Evolutionary conservation across 2,329 filamentous ascomycete species (phyloP).

Genomic region (Monilinia vaccinii-corymbosi): DNA sequence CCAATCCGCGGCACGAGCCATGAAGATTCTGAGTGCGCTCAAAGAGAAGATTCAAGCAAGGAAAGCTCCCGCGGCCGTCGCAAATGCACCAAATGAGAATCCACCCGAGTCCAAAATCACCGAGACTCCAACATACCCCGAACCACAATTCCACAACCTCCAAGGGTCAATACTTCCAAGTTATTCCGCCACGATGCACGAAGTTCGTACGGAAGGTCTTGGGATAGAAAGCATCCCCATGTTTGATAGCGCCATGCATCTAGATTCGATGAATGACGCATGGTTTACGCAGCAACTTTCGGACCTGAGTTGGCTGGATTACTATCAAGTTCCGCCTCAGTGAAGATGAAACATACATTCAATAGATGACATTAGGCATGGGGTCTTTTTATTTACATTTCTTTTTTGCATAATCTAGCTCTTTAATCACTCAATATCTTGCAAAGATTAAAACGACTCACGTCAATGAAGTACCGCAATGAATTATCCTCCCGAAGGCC

Average conservation of each 20-base stretch:
- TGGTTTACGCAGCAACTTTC: slow-evolving; percentile 8
- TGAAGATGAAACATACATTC: background rate
- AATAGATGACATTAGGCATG: background rate
- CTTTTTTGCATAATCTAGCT: too few species aligned
- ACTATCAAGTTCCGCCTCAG: background rate
- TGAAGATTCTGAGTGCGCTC: background rate
- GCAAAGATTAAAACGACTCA: too few species aligned
- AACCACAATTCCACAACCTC: background rate
- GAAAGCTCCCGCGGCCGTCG: background rate
- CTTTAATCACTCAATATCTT: background rate
- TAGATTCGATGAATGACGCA: slow-evolving; percentile 6
- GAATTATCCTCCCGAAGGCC: too few species aligned
- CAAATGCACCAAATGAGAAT: background rate
- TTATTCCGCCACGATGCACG: background rate
- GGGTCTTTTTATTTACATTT: background rate
- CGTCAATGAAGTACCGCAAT: too few species aligned
- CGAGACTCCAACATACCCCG: background rate
- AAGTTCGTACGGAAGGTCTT: background rate
- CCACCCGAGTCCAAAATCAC: background rate
- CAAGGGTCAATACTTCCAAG: background rate
- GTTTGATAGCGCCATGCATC: slow-evolving; percentile 2
- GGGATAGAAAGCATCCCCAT: background rate
- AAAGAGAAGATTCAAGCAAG: slow-evolving; percentile 5
- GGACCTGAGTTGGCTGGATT: slow-evolving; percentile 6
- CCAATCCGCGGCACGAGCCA: background rate